Evolutionary conservation across 768 basidiomycete genomes (phyloP), one percentile per base, ranked within the genome.

Genomic region (Serendipita indica): DNA sequence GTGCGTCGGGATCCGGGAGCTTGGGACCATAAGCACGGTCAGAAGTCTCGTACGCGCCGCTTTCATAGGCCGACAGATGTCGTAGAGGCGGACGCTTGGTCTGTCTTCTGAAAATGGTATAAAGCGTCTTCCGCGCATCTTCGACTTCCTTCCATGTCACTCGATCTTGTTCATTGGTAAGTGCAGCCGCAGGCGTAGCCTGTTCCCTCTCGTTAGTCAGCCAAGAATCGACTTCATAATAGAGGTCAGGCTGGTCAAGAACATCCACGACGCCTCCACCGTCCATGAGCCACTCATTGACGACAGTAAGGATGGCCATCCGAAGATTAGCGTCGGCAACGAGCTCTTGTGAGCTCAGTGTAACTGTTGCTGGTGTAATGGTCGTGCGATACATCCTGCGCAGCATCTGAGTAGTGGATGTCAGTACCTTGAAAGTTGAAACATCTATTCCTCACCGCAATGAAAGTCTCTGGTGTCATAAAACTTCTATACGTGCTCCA

Each of bases 401-500:
- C 57, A 91, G 70, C 13, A 89, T 74, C 87, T 91, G 64, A 2
- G 64, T 60, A 52, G 32, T 1, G 13, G 39, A 34, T 16, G 54
- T 58, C 52, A 33, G 25, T 13, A 3, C 12, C n/a, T 6, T 20
- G 22, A 57, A 54, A 3, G 4, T 30, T 16, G 35, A 5, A 22
- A 32, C 2, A 33, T 12, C 39, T 34, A 16, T 33, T n/a, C 7
- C 16, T 1, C 77, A 88, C 89, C 81, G 90, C 87, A 67, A 91
- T 89, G 64, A 91, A 86, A 1, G 84, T 84, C 5, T 84, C 68
- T 0, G 89, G 88, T 0, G 84, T 82, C 6, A 90, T 79, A 63
- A 90, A 88, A 64, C 84, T 87, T 39, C 89, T 75, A 66, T 86
- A 91, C 18, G 80, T 79, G 61, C 77, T 82, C 86, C 88, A 91